phyloP scores from a whole-genome alignment of 148 eudicot species.

The Amaranthus palmeri region DNA sequence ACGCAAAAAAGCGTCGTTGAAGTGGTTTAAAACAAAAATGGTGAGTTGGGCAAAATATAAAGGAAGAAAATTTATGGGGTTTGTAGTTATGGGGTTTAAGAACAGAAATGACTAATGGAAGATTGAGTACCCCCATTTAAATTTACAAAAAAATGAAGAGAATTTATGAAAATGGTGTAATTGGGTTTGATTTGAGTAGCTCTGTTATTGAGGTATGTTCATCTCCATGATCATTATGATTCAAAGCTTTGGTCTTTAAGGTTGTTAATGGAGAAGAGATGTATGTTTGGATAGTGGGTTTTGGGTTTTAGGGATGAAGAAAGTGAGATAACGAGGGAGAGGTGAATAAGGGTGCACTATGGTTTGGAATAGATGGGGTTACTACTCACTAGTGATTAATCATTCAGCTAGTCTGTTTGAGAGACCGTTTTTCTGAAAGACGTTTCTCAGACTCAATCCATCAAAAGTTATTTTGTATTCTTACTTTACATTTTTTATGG shows the following conservation, averaged over 20 bases:
- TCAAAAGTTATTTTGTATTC: too few relatives aligned
- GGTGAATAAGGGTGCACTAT: constrained; percentile 3
- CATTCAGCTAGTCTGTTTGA: too few relatives aligned
- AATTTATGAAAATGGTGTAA: neutral
- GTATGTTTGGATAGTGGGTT: neutral
- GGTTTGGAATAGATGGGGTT: neutral
- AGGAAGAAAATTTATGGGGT: constrained; percentile 32
- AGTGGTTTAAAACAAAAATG: constrained; percentile 19
- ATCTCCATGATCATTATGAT: neutral
- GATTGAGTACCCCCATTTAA: constrained; percentile 62
- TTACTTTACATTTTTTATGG: too few relatives aligned
- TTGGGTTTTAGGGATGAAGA: neutral
- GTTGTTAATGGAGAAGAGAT: neutral
- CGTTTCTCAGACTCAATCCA: too few relatives aligned
- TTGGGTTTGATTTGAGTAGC: constrained; percentile 4
- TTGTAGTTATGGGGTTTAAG: constrained; percentile 70
- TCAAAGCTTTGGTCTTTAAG: neutral
- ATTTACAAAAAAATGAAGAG: neutral
- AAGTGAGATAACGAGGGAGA: constrained; percentile 13
- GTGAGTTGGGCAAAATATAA: constrained; percentile 31
- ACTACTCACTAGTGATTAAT: too few relatives aligned
- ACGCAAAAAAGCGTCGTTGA: constrained; percentile 32
- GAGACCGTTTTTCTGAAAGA: too few relatives aligned
- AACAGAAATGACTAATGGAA: constrained; percentile 60
- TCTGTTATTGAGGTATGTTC: constrained; percentile 1